Evolutionary conservation across 768 basidiomycete genomes (phyloP).

Genomic region (Cantharellus anzutake): DNA sequence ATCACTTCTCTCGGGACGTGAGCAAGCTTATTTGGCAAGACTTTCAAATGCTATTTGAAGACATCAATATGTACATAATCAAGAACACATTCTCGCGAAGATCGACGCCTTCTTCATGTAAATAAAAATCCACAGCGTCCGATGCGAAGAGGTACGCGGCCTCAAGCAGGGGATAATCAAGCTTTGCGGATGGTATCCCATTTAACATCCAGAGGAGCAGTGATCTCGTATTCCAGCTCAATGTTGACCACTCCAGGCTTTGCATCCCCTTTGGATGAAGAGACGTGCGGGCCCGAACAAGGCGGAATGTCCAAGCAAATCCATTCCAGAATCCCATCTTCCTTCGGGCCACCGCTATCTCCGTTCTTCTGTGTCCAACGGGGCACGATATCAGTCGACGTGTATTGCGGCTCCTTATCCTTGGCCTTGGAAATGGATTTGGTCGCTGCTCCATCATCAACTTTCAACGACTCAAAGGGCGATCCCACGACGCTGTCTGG

Average conservation of each 20-base stretch:
- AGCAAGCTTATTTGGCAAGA: too few relatives aligned
- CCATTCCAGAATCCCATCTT: constrained; percentile 37
- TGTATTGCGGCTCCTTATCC: constrained; percentile 21
- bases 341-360: constrained; percentile 6
- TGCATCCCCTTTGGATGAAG: constrained; percentile 17
- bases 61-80: too few relatives aligned
- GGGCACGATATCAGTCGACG: constrained; percentile 20
- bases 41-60: too few relatives aligned
- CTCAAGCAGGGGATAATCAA: too few relatives aligned
- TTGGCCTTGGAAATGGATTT: constrained; percentile 21
- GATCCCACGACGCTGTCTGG: not conserved
- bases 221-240: constrained; percentile 35
- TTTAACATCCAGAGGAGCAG: constrained; percentile 18
- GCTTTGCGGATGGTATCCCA: constrained; percentile 2
- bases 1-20: too few relatives aligned
- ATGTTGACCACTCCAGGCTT: constrained; percentile 24
- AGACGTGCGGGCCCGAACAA: too few relatives aligned
- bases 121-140: too few relatives aligned
- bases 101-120: too few relatives aligned
- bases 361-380: constrained; percentile 15
- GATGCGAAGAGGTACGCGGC: too few relatives aligned
- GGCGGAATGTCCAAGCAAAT: constrained; percentile 19
- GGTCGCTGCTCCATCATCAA: constrained; percentile 18
- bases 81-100: too few relatives aligned
- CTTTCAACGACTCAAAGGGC: not conserved